Base-by-base conservation (phyloP, 163 green algal genomes). In the Scenedesmus sp. region DNA sequence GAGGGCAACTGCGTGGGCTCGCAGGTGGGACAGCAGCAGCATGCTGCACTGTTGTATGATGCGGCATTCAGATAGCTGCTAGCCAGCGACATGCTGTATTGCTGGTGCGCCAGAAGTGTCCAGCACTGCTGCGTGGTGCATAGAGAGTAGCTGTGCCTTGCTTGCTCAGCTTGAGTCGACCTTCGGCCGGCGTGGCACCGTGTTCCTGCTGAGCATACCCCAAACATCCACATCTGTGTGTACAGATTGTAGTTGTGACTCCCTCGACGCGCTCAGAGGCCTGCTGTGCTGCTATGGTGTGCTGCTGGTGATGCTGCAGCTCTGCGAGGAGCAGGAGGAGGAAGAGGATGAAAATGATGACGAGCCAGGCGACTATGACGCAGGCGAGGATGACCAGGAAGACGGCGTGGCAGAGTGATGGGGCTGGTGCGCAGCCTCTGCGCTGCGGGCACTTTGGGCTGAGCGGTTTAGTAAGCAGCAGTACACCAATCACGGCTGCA, bases 1-100 rank as follows among this genome's bases (percentile, higher is more conserved):
- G 46, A 60, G 10, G 91, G 91, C 18, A 79, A 89, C 60, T 26
- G 13, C 3, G 67, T 93, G 16, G 52, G 55, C 18, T 93, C 91
- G 4, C 91, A 93, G 87, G 90, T 93, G 88, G 2, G 76, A 20
- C 7, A 23, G 54, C 4, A 64, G 15, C 34, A 15, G 62, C 62
- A 73, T 13, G 62, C 62, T 73, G 82, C 56, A 16, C 9, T 3
- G 10, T 13, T 70, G 62, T 20, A 13, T 70, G 62, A 9, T 64
- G 59, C 59, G 10, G 34, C 34, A 46, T 46, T 46, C 34, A 46
- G 34, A 46, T 46, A 46, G 34, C 34, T 46, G 34, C 34, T 64
- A 10, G 59, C 59, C 59, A 9, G 10, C 10, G 59, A 10, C 59
- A 64, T 64, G 59, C 8, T 64, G 59, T 64, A 10, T 64, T 46